These are phyloP conservation scores for Aspergillus sp. DNA, from an alignment of 2,329 filamentous ascomycete genomes.

Conservation along the genomic window DNA sequence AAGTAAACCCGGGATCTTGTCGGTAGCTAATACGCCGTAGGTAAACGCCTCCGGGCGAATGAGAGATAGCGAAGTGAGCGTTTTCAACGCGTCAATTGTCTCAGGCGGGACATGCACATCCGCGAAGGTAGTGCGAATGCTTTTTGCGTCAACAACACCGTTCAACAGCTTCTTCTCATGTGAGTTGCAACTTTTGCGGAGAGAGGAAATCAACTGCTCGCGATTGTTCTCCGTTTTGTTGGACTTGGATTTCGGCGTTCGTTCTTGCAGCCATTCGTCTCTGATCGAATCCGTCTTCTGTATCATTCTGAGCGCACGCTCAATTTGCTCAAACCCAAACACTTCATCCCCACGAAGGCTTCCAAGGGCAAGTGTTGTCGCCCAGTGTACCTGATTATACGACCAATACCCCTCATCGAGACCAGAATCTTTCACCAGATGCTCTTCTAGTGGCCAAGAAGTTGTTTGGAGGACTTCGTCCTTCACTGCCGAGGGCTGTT, in stretches of 20 bases:
- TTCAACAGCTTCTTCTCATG: constrained; percentile 81
- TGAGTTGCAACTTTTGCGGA: constrained; percentile 63
- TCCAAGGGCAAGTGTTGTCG: constrained; percentile 56
- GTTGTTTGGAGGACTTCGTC: constrained; percentile 31
- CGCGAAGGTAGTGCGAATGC: constrained; percentile 81
- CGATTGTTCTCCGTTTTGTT: constrained; percentile 34
- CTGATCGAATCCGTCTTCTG: constrained; percentile 43
- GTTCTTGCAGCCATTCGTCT: constrained; percentile 38
- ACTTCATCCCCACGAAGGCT: constrained; percentile 43
- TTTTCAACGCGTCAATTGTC: constrained; percentile 83
- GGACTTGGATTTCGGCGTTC: constrained; percentile 31
- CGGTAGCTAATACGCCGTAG: constrained; percentile 87
- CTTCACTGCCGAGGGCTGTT: constrained; percentile 30
- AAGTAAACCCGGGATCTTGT: constrained; percentile 85
- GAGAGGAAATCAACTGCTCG: constrained; percentile 47
- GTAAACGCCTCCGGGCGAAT: constrained; percentile 90
- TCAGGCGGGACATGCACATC: constrained; percentile 81
- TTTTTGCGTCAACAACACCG: constrained; percentile 77
- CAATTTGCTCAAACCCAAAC: constrained; percentile 40
- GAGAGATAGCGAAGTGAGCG: constrained; percentile 83
- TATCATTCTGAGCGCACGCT: constrained; percentile 37
- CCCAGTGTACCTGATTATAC: constrained; percentile 61
- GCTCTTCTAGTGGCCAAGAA: constrained; percentile 32
- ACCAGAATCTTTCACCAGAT: constrained; percentile 35
- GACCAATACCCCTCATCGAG: constrained; percentile 57